phyloP scores from a whole-genome alignment of 139 green algal species.

The Mesostigma viride region DNA sequence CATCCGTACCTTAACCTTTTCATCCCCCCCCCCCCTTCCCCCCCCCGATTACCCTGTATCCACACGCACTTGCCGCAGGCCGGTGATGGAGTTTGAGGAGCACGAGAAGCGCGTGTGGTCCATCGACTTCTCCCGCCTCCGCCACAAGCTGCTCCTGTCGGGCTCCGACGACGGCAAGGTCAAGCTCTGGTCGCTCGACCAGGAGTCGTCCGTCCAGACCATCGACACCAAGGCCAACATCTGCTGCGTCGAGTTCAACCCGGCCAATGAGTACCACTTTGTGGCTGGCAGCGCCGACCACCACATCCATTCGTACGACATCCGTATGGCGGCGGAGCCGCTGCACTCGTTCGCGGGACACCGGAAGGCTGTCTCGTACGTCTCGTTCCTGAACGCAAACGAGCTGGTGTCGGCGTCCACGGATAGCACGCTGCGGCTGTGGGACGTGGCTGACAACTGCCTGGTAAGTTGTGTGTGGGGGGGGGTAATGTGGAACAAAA shows the following conservation, averaged over 20 bases:
- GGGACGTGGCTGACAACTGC: slow-evolving; percentile 28
- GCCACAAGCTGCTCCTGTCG: slow-evolving; percentile 49
- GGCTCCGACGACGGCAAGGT: slow-evolving; percentile 76
- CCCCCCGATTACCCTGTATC: too few species aligned
- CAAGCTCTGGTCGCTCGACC: slow-evolving; percentile 36
- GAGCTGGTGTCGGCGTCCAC: slow-evolving; percentile 76
- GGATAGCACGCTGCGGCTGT: slow-evolving; percentile 56
- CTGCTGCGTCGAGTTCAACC: slow-evolving; percentile 76
- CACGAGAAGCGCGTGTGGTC: slow-evolving; percentile 84
- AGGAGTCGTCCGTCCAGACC: slow-evolving; percentile 34
- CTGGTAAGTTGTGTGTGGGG: slow-evolving; percentile 22
- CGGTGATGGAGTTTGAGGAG: slow-evolving; percentile 68
- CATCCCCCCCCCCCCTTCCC: too few species aligned
- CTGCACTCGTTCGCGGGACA: slow-evolving; percentile 45
- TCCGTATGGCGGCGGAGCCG: slow-evolving; percentile 34
- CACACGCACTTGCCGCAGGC: too few species aligned
- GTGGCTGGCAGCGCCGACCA: slow-evolving; percentile 71
- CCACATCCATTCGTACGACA: slow-evolving; percentile 68
- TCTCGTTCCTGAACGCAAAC: slow-evolving; percentile 54
- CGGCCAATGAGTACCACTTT: slow-evolving; percentile 49
- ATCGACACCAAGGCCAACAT: slow-evolving; percentile 77
- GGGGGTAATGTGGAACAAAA: too few species aligned
- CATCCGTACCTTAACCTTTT: too few species aligned
- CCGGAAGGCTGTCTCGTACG: slow-evolving; percentile 65
- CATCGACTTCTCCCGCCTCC: slow-evolving; percentile 57